These are phyloP conservation scores for Crepidotus variabilis DNA, from an alignment of 768 basidiomycete genomes.

Conservation along the genomic window DNA sequence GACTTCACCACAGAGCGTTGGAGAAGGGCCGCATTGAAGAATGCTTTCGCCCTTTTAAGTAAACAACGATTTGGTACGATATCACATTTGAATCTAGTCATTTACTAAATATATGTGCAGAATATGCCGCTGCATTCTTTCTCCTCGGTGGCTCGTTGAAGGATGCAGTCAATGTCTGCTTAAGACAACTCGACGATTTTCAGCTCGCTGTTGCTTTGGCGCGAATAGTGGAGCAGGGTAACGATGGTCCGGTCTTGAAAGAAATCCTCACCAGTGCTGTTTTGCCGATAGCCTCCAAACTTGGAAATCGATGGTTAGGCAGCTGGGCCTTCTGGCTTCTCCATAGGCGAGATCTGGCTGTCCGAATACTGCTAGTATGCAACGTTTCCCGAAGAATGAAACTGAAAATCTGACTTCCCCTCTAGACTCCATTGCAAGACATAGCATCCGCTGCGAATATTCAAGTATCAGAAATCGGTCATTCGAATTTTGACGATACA, in stretches of 20 bases:
- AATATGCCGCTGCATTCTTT: conserved; percentile 99
- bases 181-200: conserved; percentile 85
- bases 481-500: conserved; percentile 91
- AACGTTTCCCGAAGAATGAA: background rate
- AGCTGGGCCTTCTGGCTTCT: conserved; percentile 98
- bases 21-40: conserved; percentile 93
- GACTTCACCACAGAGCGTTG: conserved; percentile 83
- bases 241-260: conserved; percentile 73
- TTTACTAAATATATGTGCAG: conserved; percentile 34
- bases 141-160: conserved; percentile 83
- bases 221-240: conserved; percentile 76
- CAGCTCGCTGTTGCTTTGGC: conserved; percentile 88
- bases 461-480: conserved; percentile 62
- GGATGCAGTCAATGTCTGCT: conserved; percentile 89
- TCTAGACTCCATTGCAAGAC: conserved; percentile 73
- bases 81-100: background rate
- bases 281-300: conserved; percentile 77
- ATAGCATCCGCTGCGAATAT: conserved; percentile 58
- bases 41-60: conserved; percentile 87
- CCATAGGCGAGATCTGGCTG: conserved; percentile 82
- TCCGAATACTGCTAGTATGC: conserved; percentile 84
- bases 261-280: conserved; percentile 72
- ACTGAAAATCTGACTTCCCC: background rate
- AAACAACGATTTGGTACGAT: conserved; percentile 84
- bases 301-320: conserved; percentile 90